phyloP scores from a whole-genome alignment of 2,329 filamentous ascomycete species.

The Clonostachys byssicola region DNA sequence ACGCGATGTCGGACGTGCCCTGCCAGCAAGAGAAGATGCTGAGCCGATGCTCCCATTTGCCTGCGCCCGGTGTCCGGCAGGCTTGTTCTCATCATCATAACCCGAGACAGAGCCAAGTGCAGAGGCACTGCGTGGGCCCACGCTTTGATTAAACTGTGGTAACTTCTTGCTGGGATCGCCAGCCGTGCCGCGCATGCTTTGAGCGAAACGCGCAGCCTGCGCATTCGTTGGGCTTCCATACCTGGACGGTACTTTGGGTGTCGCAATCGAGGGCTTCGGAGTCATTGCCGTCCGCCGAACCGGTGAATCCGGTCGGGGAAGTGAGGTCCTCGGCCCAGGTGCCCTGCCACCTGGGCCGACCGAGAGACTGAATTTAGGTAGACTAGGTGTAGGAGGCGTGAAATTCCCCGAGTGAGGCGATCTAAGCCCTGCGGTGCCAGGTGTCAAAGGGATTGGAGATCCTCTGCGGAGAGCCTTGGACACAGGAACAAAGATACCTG shows the following conservation, averaged over 20 bases:
- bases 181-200: constrained; percentile 57
- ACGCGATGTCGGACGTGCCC: constrained; percentile 48
- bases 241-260: constrained; percentile 33
- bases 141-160: constrained; percentile 41
- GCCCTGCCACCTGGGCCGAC: constrained; percentile 68
- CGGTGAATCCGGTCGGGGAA: constrained; percentile 87
- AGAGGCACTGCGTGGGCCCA: constrained; percentile 55
- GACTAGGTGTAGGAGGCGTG: constrained; percentile 59
- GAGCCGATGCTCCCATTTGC: constrained; percentile 48
- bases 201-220: constrained; percentile 43
- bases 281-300: constrained; percentile 64
- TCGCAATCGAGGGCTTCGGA: constrained; percentile 52
- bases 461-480: constrained; percentile 72
- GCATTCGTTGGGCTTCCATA: constrained; percentile 38
- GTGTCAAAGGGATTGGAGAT: constrained; percentile 56
- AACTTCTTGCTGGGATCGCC: constrained; percentile 57
- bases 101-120: constrained; percentile 48
- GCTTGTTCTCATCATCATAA: constrained; percentile 55
- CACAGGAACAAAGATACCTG: constrained; percentile 90
- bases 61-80: constrained; percentile 45
- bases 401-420: constrained; percentile 55
- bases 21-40: constrained; percentile 47
- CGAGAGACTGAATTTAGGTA: constrained; percentile 85
- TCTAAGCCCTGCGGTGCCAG: constrained; percentile 53
- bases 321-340: constrained; percentile 67